Conservation (phyloP, 2,329 filamentous ascomycete genomes). For the Nothophoma quercina region DNA sequence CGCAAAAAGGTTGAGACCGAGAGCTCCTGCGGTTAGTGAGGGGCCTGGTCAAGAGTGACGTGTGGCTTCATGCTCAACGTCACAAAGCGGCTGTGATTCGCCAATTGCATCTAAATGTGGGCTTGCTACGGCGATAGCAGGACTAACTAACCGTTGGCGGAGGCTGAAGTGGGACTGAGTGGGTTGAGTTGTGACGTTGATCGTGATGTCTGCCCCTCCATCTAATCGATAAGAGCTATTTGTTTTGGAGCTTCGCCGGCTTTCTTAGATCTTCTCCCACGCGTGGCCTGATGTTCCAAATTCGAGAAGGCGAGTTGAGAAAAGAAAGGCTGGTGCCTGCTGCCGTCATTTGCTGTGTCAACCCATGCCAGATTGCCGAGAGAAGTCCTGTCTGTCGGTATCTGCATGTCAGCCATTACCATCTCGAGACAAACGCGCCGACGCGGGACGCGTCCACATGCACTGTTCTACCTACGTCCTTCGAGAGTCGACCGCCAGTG, state of each 20-base stretch:
- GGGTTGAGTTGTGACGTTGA: conserved; percentile 25
- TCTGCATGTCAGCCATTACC: conserved; percentile 3
- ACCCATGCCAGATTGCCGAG: neutral
- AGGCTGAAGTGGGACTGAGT: conserved; percentile 27
- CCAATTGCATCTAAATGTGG: conserved; percentile 30
- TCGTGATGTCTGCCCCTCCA: conserved; percentile 16
- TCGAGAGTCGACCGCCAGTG: neutral
- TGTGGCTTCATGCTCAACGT: conserved; percentile 27
- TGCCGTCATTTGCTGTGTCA: neutral
- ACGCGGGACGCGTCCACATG: neutral
- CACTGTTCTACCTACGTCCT: neutral
- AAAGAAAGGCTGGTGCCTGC: neutral
- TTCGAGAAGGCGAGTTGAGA: neutral
- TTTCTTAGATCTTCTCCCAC: conserved; percentile 13
- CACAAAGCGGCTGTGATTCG: conserved; percentile 15
- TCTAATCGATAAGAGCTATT: conserved; percentile 17
- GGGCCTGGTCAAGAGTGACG: conserved; percentile 39
- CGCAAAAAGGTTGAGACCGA: conserved; percentile 28
- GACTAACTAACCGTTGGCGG: conserved; percentile 28
- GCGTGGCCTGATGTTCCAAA: conserved; percentile 7
- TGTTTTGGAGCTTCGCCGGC: conserved; percentile 11
- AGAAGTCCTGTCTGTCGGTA: neutral
- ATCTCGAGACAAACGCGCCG: conserved; percentile 5
- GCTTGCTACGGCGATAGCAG: conserved; percentile 28
- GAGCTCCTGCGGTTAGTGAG: conserved; percentile 24